Evolutionary conservation across 2,329 filamentous ascomycete species (phyloP).

Genomic region (Arthrobotrys sphaeroides): DNA sequence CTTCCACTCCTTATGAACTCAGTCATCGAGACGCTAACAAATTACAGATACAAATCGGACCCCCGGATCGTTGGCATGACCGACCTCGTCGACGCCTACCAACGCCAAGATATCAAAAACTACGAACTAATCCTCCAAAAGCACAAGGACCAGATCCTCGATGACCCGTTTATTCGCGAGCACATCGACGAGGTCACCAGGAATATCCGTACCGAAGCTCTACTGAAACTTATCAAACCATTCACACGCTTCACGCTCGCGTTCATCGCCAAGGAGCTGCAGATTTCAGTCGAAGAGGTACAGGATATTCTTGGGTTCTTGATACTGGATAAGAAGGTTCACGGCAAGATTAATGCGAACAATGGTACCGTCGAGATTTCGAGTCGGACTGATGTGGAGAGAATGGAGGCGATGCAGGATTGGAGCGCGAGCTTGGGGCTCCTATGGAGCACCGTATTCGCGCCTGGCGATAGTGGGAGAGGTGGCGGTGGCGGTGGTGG

Average conservation of each 20-base stretch:
- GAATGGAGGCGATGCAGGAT: slow-evolving; percentile 75
- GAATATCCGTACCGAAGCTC: slow-evolving; percentile 96
- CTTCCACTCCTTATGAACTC: neutral
- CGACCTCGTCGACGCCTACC: slow-evolving; percentile 93
- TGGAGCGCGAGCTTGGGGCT: slow-evolving; percentile 76
- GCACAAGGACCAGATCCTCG: slow-evolving; percentile 82
- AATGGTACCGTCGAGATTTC: slow-evolving; percentile 83
- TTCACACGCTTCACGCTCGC: slow-evolving; percentile 90
- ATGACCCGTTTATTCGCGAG: slow-evolving; percentile 95
- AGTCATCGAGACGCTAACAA: neutral
- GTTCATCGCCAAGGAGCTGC: slow-evolving; percentile 88
- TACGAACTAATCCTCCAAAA: slow-evolving; percentile 88
- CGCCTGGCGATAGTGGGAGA: slow-evolving; percentile 77
- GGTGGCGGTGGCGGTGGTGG: slow-evolving; percentile 13
- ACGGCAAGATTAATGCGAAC: slow-evolving; percentile 89
- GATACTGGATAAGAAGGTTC: slow-evolving; percentile 87
- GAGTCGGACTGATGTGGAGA: slow-evolving; percentile 76
- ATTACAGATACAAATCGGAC: slow-evolving; percentile 79
- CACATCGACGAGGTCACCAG: slow-evolving; percentile 99
- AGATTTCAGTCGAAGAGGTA: slow-evolving; percentile 84
- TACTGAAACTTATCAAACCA: slow-evolving; percentile 90
- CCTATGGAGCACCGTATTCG: slow-evolving; percentile 77
- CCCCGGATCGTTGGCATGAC: slow-evolving; percentile 97
- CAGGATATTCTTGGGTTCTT: slow-evolving; percentile 95
- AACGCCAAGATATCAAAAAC: slow-evolving; percentile 88